Evolutionary conservation across 2,329 filamentous ascomycete genomes (phyloP).

Genomic region (Pseudogymnoascus verrucosus): DNA sequence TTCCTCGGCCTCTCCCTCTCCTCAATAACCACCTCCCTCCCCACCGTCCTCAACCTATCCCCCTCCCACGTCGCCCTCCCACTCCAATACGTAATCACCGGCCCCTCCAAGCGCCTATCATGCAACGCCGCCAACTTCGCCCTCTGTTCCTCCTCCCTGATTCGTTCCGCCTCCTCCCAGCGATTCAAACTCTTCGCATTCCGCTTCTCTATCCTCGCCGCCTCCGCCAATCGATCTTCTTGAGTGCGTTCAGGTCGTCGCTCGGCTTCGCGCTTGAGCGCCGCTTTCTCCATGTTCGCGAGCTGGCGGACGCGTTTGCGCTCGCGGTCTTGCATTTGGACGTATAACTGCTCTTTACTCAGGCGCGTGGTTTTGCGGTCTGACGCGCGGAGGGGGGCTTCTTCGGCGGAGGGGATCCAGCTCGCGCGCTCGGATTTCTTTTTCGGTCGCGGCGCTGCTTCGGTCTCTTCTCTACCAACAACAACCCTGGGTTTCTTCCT

Average conservation of each 20-base stretch:
- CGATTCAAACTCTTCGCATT: conserved; percentile 86
- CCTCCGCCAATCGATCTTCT: conserved; percentile 74
- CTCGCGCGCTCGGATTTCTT: conserved; percentile 65
- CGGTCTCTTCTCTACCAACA: conserved; percentile 38
- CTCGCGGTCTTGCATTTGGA: conserved; percentile 67
- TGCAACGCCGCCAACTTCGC: conserved; percentile 81
- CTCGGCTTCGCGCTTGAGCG: conserved; percentile 59
- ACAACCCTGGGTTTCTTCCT: conserved; percentile 75
- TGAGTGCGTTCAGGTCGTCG: conserved; percentile 80
- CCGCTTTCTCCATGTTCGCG: conserved; percentile 52
- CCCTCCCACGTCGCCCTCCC: conserved; percentile 78
- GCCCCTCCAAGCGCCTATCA: conserved; percentile 76
- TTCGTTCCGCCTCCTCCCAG: conserved; percentile 90
- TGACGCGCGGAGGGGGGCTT: conserved; percentile 54
- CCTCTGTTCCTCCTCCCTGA: conserved; percentile 73
- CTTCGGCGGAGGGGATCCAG: conserved; percentile 57
- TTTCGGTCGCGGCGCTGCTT: conserved; percentile 40
- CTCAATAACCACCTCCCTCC: conserved; percentile 55
- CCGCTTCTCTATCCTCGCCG: conserved; percentile 71
- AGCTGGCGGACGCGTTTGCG: conserved; percentile 63
- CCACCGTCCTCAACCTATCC: conserved; percentile 63
- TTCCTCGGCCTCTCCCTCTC: conserved; percentile 39
- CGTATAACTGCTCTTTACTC: conserved; percentile 49
- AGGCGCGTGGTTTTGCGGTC: conserved; percentile 54
- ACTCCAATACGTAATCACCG: conserved; percentile 88